phyloP scores from a whole-genome alignment of 2,329 filamentous ascomycete genomes.

The Coniosporium tulheliwenetii region DNA sequence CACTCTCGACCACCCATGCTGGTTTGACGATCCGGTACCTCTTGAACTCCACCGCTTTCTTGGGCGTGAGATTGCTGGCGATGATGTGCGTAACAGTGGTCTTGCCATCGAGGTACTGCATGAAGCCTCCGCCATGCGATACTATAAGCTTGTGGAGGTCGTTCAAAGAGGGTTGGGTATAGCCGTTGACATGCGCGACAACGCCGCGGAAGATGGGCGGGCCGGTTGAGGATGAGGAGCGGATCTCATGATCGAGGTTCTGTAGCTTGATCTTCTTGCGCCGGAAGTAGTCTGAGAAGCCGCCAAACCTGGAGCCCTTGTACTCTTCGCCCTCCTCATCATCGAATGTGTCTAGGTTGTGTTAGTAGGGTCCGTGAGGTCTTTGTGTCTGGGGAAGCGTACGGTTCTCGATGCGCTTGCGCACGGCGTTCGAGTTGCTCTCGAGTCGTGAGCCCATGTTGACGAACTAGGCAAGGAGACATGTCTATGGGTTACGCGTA shows the following conservation, averaged over 20 bases:
- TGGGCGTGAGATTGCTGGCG: constrained; percentile 75
- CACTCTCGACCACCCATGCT: constrained; percentile 83
- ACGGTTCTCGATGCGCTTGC: constrained; percentile 48
- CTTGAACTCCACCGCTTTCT: constrained; percentile 79
- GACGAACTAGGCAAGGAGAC: neutral
- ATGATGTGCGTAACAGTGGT: constrained; percentile 94
- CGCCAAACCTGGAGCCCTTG: constrained; percentile 69
- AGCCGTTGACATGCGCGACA: constrained; percentile 85
- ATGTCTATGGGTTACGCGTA: neutral
- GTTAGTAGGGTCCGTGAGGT: neutral
- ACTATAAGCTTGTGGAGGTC: constrained; percentile 81
- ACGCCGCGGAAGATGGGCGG: constrained; percentile 82
- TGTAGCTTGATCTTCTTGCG: constrained; percentile 96
- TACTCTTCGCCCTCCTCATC: constrained; percentile 87
- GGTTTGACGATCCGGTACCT: constrained; percentile 88
- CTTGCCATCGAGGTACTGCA: constrained; percentile 91
- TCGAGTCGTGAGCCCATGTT: constrained; percentile 48
- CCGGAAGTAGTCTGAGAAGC: constrained; percentile 81
- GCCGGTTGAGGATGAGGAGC: constrained; percentile 51
- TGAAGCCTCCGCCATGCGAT: constrained; percentile 80
- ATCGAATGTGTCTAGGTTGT: constrained; percentile 47
- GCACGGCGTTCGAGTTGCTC: constrained; percentile 40
- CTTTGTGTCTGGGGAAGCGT: constrained; percentile 7
- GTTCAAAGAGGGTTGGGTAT: constrained; percentile 84
- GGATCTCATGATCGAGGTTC: constrained; percentile 74